A percentile compares a stretch with the other conserved stretches of the same genome.
phyloP scores from a whole-genome alignment of 352 stramenopile genomes.

The Phytophthora nicotianae region DNA sequence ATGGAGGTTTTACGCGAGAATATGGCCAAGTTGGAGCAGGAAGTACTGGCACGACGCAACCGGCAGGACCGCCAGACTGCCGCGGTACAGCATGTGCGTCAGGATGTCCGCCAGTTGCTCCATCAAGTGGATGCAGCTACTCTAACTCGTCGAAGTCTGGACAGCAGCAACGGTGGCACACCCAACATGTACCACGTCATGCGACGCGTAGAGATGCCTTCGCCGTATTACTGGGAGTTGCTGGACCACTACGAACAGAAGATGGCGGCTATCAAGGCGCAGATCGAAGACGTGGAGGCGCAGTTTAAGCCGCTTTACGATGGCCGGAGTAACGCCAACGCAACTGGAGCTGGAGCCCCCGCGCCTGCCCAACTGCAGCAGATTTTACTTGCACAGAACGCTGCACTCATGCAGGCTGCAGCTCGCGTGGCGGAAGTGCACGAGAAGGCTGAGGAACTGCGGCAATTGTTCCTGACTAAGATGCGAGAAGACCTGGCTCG shows the following conservation, averaged over 20 bases:
- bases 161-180: slow-evolving; percentile 45
- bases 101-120: slow-evolving; percentile 77
- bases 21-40: slow-evolving; percentile 63
- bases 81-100: slow-evolving; percentile 68
- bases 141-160: slow-evolving; percentile 67
- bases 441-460: slow-evolving; percentile 75
- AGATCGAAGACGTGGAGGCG: slow-evolving; percentile 78
- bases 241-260: slow-evolving; percentile 72
- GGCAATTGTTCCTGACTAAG: slow-evolving; percentile 66
- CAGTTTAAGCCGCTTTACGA: slow-evolving; percentile 66
- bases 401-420: slow-evolving; percentile 75
- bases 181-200: slow-evolving; percentile 64
- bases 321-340: slow-evolving; percentile 15
- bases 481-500: slow-evolving; percentile 65
- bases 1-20: slow-evolving; percentile 62
- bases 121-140: slow-evolving; percentile 74
- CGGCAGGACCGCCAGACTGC: slow-evolving; percentile 60
- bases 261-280: slow-evolving; percentile 72
- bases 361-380: slow-evolving; percentile 62
- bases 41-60: slow-evolving; percentile 66
- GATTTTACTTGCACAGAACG: slow-evolving; percentile 79
- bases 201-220: slow-evolving; percentile 80
- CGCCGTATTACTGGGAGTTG: slow-evolving; percentile 82
- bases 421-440: slow-evolving; percentile 79
- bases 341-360: slow-evolving; percentile 8